Evolutionary conservation across 2,329 filamentous ascomycete species (phyloP).

Genomic region (Pseudogymnoascus sp.): DNA sequence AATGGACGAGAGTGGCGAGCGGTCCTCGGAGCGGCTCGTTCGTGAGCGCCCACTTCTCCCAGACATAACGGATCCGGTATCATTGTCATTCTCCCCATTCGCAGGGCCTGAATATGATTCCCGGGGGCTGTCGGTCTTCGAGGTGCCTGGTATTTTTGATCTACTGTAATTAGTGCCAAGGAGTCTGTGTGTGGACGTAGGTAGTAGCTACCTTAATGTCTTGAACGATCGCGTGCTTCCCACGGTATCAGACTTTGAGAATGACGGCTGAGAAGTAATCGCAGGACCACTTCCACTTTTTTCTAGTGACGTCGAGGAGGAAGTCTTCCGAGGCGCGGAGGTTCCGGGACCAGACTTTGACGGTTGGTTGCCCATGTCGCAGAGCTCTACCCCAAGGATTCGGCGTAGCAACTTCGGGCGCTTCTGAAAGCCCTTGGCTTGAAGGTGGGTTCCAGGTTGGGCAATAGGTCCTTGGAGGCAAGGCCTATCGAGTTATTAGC

Average conservation of each 20-base stretch:
- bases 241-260: conserved; percentile 86
- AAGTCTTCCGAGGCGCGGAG: conserved; percentile 23
- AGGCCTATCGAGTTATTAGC: conserved; percentile 1
- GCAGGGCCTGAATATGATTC: conserved; percentile 57
- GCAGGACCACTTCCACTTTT: conserved; percentile 17
- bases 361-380: conserved; percentile 66
- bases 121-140: conserved; percentile 71
- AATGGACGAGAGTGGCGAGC: conserved; percentile 24
- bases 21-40: conserved; percentile 39
- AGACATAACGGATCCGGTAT: conserved; percentile 69
- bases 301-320: conserved; percentile 26
- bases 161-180: conserved; percentile 27
- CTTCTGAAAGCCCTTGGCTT: background rate
- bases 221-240: conserved; percentile 84
- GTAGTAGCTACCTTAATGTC: conserved; percentile 44
- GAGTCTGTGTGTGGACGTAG: background rate
- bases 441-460: conserved; percentile 8
- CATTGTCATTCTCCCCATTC: conserved; percentile 52
- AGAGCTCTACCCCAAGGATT: conserved; percentile 2
- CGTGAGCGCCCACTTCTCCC: conserved; percentile 52
- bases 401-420: conserved; percentile 5
- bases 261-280: conserved; percentile 82
- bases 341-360: conserved; percentile 38
- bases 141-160: conserved; percentile 75
- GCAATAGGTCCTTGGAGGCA: conserved; percentile 8